phyloP scores from a whole-genome alignment of 129 eudicot species.

The Tagetes patula region DNA sequence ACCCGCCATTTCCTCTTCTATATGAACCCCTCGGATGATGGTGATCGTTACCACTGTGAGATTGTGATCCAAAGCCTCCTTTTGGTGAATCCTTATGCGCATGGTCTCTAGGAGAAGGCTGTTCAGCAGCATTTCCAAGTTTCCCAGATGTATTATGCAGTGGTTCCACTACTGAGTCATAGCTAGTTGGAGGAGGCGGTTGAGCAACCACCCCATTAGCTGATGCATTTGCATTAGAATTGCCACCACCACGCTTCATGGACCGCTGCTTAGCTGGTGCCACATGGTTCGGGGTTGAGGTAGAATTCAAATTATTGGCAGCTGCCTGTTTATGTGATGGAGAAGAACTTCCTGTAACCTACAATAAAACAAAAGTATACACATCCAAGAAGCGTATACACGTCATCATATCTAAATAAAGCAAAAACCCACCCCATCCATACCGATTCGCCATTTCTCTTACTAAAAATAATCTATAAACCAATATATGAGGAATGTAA shows the following conservation, averaged over 20 bases:
- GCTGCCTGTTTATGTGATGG: slow-evolving; percentile 48
- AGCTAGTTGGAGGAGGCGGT: slow-evolving; percentile 34
- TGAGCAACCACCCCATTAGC: slow-evolving; percentile 63
- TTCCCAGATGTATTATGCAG: slow-evolving; percentile 34
- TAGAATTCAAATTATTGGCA: slow-evolving; percentile 39
- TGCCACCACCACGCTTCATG: slow-evolving; percentile 59
- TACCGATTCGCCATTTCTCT: neutral
- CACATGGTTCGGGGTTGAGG: slow-evolving; percentile 48
- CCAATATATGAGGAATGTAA: neutral
- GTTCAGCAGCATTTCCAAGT: slow-evolving; percentile 37
- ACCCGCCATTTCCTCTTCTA: slow-evolving; percentile 64
- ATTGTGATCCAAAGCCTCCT: slow-evolving; percentile 53
- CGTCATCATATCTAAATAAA: slow-evolving; percentile 11
- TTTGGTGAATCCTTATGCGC: slow-evolving; percentile 54
- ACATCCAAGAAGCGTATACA: neutral
- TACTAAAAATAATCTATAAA: neutral
- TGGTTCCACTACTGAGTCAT: slow-evolving; percentile 38
- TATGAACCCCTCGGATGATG: slow-evolving; percentile 54
- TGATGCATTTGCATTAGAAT: slow-evolving; percentile 35
- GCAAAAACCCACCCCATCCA: neutral
- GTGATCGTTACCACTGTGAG: slow-evolving; percentile 51
- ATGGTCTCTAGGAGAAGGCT: slow-evolving; percentile 51
- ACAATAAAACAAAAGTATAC: slow-evolving; percentile 20
- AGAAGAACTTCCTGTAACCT: slow-evolving; percentile 51
- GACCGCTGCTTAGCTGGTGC: slow-evolving; percentile 56